Evolutionary conservation across 1,284 basidiomycete species (phyloP), one percentile per base, ranked within the genome.

Genomic region (Trichosporon asahii): DNA sequence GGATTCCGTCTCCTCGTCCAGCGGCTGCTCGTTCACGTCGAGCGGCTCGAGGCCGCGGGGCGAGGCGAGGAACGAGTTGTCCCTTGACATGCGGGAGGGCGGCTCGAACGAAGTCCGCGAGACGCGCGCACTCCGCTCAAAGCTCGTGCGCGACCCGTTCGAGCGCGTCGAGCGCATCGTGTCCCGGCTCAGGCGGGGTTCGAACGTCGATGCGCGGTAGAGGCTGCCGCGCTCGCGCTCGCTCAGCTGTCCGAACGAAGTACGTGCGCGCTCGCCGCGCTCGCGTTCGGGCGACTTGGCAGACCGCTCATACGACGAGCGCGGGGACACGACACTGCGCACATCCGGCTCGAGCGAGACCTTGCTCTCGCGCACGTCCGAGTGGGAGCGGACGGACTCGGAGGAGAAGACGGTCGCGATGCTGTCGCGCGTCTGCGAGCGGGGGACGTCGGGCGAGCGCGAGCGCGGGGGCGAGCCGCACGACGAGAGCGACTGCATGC

Each of bases 1-100:
- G n/a, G 53, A 61, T n/a, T 70, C 60, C 15, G 27, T n/a, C 44
- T 57, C 68, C 31, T 35, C 67, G 21, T 57, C 67, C 8, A 44
- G 35, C 14, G 67, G 70, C 57, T 66, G 37, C 27, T 66, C 66
- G 25, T 33, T 46, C 7, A 61, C 57, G 29, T 61, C 57, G 14
- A 61, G 29, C 57, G 57, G 27, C 57, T 61, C 57, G 29, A 61
- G 57, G 2, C 53, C 53, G 6, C 27, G 27, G 4, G 57, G 25
- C 63, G 27, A 55, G n/a, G 44, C 60, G 25, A 44, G 33, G 31
- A 14, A 15, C 35, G 60, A 46, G 64, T 55, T 25, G 21, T 35
- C 57, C 15, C 27, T 15, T 18, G 57, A 61, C 57, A 31, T n/a
- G 12, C 27, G 21, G 49, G 7, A 9, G 9, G 49, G 57, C 3